A percentile compares a stretch with the other conserved stretches of the same genome.
Conservation (phyloP, 495 filamentous ascomycete genomes). For the Penicillium psychrofluorescens region DNA sequence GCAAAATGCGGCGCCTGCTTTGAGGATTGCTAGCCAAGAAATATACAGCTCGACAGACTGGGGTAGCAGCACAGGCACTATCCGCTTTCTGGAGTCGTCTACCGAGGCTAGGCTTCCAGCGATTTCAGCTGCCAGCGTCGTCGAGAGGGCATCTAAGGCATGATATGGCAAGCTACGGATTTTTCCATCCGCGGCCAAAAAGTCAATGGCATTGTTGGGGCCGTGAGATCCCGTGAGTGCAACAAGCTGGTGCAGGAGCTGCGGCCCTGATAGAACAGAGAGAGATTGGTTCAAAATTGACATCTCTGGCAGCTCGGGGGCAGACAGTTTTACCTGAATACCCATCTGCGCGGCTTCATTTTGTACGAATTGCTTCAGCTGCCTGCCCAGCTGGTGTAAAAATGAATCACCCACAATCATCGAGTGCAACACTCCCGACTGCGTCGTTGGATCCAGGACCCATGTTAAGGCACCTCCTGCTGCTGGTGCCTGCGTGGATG, state of each 20-base stretch:
- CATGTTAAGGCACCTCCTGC: conserved; percentile 7
- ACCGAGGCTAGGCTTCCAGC: conserved; percentile 6
- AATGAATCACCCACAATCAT: conserved; percentile 13
- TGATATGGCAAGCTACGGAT: conserved; percentile 46
- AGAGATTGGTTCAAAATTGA: conserved; percentile 59
- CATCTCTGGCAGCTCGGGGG: conserved; percentile 19
- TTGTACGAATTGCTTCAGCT: conserved; percentile 15
- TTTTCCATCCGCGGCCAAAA: conserved; percentile 37
- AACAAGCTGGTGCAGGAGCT: conserved; percentile 54
- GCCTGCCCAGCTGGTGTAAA: conserved; percentile 18
- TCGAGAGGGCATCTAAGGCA: conserved; percentile 49
- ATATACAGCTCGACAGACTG: conserved; percentile 69
- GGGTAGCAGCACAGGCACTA: conserved; percentile 67
- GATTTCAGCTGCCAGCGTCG: conserved; percentile 45
- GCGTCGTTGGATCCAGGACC: conserved; percentile 10
- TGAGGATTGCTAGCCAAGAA: conserved; percentile 62
- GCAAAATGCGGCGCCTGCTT: conserved; percentile 73
- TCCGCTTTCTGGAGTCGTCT: conserved; percentile 6
- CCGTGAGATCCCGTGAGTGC: conserved; percentile 24
- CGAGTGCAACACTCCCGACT: conserved; percentile 17
- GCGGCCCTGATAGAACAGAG: conserved; percentile 47
- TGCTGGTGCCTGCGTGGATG: background rate
- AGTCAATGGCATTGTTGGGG: conserved; percentile 50
- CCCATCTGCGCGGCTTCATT: conserved; percentile 9
- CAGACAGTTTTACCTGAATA: conserved; percentile 7